Percentiles rank a stretch among this genome's conserved stretches.
Evolutionary conservation across 2,329 filamentous ascomycete genomes (phyloP).

Genomic region (Colletotrichum echinochloae): DNA sequence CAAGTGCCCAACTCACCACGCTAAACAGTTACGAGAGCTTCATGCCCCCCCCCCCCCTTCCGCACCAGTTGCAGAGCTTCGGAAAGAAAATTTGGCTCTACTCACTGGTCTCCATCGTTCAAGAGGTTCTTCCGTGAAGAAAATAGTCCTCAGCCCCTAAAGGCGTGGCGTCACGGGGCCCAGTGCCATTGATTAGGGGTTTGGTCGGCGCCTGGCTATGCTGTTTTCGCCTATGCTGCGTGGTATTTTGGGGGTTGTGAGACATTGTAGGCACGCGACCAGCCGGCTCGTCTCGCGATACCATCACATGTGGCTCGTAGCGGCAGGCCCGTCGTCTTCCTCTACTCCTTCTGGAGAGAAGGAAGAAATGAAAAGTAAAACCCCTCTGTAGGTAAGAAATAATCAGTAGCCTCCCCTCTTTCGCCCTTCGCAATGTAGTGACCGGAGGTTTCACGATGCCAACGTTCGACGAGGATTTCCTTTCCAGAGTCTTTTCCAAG

Average conservation of each 20-base stretch:
- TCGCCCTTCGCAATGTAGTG: slow-evolving; percentile 1
- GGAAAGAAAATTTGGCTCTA: slow-evolving; percentile 15
- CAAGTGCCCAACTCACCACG: slow-evolving; percentile 15
- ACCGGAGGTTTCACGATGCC: slow-evolving; percentile 8
- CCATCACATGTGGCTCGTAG: slow-evolving; percentile 28
- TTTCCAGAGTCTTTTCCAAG: not conserved
- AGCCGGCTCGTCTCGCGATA: slow-evolving; percentile 27
- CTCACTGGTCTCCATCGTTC: slow-evolving; percentile 10
- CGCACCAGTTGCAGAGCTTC: slow-evolving; percentile 25
- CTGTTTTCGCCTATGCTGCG: slow-evolving; percentile 6
- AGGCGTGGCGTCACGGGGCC: not conserved
- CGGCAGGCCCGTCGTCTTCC: slow-evolving; percentile 11
- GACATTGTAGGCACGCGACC: slow-evolving; percentile 39
- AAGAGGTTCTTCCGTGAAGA: not conserved
- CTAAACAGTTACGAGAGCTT: slow-evolving; percentile 39
- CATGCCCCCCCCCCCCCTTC: not conserved
- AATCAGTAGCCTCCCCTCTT: slow-evolving; percentile 1
- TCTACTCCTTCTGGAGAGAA: not conserved
- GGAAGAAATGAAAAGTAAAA: not conserved
- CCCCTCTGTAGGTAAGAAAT: slow-evolving; percentile 7
- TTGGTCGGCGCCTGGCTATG: not conserved
- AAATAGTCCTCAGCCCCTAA: not conserved
- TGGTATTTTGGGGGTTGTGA: slow-evolving; percentile 17
- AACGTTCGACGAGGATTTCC: slow-evolving; percentile 16
- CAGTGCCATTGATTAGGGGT: not conserved